Conservation (phyloP, 768 basidiomycete species). For the Agrocybe chaxingu region DNA sequence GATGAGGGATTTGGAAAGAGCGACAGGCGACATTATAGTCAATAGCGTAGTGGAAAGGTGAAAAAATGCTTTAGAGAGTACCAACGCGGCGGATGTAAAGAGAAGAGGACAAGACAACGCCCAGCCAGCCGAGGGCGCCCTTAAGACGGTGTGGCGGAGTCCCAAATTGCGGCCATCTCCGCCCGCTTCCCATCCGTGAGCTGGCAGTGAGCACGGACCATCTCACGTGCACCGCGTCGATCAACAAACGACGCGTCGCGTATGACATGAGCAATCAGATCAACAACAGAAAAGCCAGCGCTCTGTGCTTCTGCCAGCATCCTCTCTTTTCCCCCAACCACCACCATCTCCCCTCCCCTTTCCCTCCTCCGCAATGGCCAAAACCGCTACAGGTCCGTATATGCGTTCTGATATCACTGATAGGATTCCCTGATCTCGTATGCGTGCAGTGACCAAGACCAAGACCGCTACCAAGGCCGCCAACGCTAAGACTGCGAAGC, state of each 20-base stretch:
- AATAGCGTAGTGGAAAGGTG: not conserved
- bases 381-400: slow-evolving; percentile 43
- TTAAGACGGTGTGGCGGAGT: not conserved
- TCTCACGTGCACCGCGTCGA: slow-evolving; percentile 4
- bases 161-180: not conserved
- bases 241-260: slow-evolving; percentile 16
- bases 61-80: slow-evolving; percentile 6
- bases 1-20: slow-evolving; percentile 33
- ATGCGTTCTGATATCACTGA: not conserved
- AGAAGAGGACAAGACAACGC: not conserved
- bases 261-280: not conserved
- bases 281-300: not conserved
- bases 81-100: not conserved
- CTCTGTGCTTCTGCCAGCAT: slow-evolving; percentile 2
- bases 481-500: slow-evolving; percentile 36
- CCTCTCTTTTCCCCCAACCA: slow-evolving; percentile 8
- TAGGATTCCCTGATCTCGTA: not conserved
- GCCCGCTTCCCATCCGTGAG: slow-evolving; percentile 1
- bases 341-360: slow-evolving; percentile 8
- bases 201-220: slow-evolving; percentile 1
- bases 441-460: slow-evolving; percentile 43
- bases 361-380: slow-evolving; percentile 39
- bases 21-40: slow-evolving; percentile 39
- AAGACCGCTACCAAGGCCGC: slow-evolving; percentile 56
- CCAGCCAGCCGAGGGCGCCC: not conserved